Evolutionary conservation across 2,329 filamentous ascomycete genomes (phyloP), one percentile per base, ranked within the genome.

Genomic region (Westerdykella ornata): DNA sequence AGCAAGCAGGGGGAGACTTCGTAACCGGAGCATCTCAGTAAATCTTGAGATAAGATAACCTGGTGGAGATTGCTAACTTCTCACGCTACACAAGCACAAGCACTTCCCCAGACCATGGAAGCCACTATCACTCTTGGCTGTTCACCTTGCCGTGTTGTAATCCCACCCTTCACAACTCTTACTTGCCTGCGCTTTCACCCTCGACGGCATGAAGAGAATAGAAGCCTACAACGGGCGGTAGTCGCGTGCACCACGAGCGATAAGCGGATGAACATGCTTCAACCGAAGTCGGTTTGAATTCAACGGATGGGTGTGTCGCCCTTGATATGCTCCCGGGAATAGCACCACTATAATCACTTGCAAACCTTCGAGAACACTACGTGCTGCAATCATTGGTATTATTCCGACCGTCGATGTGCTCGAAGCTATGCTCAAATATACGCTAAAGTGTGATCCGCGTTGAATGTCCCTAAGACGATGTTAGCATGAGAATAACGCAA

Each of bases 401-500:
- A 26, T 26, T 26, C 7, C 12, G 22, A 7, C 22, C 7, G 7
- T 26, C 22, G 22, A 26, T 26, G 12, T 26, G 22, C 22, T 26
- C 22, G 7, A 9, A 26, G 12, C 22, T 26, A 26, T 26, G 22
- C 22, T 26, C 51, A 68, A 13, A 64, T 47, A 52, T 67, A 78
- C 26, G 82, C 76, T 55, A 94, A 62, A 1, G 85, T 89, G 59
- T 85, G 80, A 62, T 94, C 87, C 34, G 81, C 74, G 36, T 78
- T 73, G 53, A 92, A 80, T 42, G 67, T 78, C 29, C 78, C 86
- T 62, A 29, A n/a, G 4, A n/a, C 3, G 12, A 3, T 31, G 38
- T 59, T 20, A 58, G 50, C 26, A 38, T 17, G 30, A 4, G 12
- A n/a, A 12, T 33, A n/a, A n/a, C 28, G 8, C n/a, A 12, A 8